Evolutionary conservation across 495 filamentous ascomycete genomes (phyloP), one percentile per base, ranked within the genome.

Genomic region (Friedmanniomyces simplex): DNA sequence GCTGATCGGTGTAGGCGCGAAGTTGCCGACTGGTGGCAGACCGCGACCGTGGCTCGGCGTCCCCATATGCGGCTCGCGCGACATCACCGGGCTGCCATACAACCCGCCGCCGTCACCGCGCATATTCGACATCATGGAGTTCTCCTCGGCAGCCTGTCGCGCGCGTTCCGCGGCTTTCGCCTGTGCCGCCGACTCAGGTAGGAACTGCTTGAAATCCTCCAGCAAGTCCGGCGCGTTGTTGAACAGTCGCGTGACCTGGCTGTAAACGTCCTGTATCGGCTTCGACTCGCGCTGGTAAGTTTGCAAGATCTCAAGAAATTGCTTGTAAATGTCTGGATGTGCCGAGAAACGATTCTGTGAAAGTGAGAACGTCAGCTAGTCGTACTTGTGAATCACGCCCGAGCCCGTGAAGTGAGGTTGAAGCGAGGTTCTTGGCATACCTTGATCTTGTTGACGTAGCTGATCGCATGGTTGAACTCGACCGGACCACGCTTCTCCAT

Each of bases 371-470:
- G 50, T 66, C 51, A 67, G 61, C 45, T 50, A 54, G 45, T 4
- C 14, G 5, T 13, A 16, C 5, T n/a, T 43, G 41, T 43, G 41
- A 43, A n/a, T n/a, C 3, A n/a, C n/a, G n/a, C n/a, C n/a, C 34
- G 16, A 37, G 8, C 34, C 5, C 39, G 39, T 45, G 34, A 58
- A 49, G 28, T 47, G 26, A 61, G 24, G 14, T 18, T 56, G 14
- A 36, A 13, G 8, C 16, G 25, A n/a, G n/a, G 25, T n/a, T n/a
- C 24, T 34, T 6, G 20, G 37, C 51, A 41, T 69, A 94, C 91
- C 83, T 99, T 99, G 54, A 99, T 99, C 73, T 99, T 99, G 68
- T 99, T 99, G 46, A 99, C 94, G 67, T 99, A 99, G 68, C 90
- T 96, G 58, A 99, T 99, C 0, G 94, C 94, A 74, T 99, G 94